Conservation (phyloP, 2,329 filamentous ascomycete genomes). For the Fusarium sp. region DNA sequence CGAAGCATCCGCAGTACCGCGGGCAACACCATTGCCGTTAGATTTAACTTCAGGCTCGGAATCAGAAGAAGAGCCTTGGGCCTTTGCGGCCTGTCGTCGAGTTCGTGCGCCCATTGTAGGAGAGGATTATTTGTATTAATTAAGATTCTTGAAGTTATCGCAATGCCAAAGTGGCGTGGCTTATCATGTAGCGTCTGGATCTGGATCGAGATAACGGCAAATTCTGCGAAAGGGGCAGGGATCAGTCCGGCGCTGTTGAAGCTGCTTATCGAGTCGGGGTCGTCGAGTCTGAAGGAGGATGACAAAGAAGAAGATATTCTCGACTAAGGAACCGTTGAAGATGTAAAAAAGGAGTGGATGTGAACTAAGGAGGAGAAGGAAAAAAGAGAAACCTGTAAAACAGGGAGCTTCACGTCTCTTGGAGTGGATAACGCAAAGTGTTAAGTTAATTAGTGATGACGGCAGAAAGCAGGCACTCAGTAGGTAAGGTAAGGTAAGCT, state of each 20-base stretch:
- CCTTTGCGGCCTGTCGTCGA: constrained; percentile 53
- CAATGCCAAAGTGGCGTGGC: constrained; percentile 33
- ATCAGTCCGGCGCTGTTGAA: constrained; percentile 35
- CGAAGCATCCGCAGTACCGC: constrained; percentile 49
- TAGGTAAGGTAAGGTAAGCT: constrained; percentile 6
- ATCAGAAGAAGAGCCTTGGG: constrained; percentile 47
- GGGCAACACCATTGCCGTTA: constrained; percentile 57
- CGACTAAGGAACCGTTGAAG: not conserved
- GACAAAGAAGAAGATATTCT: constrained; percentile 1
- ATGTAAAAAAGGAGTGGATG: constrained; percentile 44
- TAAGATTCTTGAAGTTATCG: constrained; percentile 20
- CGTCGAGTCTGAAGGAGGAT: not conserved
- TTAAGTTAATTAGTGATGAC: constrained; percentile 33
- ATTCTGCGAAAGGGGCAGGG: constrained; percentile 43
- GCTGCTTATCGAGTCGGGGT: constrained; percentile 16
- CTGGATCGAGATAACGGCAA: constrained; percentile 39
- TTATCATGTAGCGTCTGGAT: constrained; percentile 36
- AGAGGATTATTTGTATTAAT: constrained; percentile 7
- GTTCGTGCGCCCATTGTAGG: constrained; percentile 54
- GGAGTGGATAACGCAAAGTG: constrained; percentile 12
- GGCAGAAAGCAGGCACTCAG: constrained; percentile 21
- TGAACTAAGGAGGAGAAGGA: constrained; percentile 31
- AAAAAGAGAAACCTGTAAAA: constrained; percentile 8
- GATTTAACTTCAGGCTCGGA: constrained; percentile 47
- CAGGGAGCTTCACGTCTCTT: constrained; percentile 16